These are phyloP conservation scores for Diplodia seriata DNA, from an alignment of 2,329 filamentous ascomycete species.

Conservation along the genomic window DNA sequence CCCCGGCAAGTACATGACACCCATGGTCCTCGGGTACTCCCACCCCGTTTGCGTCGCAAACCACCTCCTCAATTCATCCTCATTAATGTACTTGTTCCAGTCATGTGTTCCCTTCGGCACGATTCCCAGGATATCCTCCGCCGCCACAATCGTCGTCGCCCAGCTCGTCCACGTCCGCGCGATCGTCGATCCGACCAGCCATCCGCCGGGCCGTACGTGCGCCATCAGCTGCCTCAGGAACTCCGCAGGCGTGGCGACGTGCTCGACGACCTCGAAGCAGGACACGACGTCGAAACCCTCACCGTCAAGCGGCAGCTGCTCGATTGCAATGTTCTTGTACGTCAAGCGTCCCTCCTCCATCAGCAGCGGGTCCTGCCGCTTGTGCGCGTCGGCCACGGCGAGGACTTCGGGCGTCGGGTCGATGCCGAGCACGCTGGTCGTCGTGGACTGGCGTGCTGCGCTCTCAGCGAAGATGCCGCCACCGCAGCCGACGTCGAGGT, in stretches of 20 bases:
- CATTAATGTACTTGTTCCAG: conserved; percentile 95
- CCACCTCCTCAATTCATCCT: conserved; percentile 70
- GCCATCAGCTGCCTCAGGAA: conserved; percentile 76
- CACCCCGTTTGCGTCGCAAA: conserved; percentile 51
- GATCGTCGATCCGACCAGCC: conserved; percentile 92
- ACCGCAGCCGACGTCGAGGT: conserved; percentile 93
- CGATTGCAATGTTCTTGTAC: conserved; percentile 80
- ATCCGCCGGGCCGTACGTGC: conserved; percentile 88
- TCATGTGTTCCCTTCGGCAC: conserved; percentile 94
- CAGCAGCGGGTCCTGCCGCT: conserved; percentile 74
- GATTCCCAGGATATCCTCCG: conserved; percentile 84
- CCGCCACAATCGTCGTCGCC: conserved; percentile 89
- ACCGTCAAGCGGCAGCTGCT: conserved; percentile 62
- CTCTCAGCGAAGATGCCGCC: conserved; percentile 96
- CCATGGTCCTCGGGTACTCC: conserved; percentile 65
- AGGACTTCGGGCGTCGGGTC: conserved; percentile 79
- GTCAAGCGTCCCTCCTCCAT: conserved; percentile 61
- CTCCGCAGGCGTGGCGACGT: conserved; percentile 76
- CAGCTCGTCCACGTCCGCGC: conserved; percentile 87
- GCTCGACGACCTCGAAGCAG: conserved; percentile 94
- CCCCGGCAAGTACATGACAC: conserved; percentile 88
- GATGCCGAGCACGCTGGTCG: conserved; percentile 72
- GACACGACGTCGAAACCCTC: conserved; percentile 78
- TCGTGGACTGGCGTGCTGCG: conserved; percentile 71
- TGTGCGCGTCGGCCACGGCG: conserved; percentile 76